Evolutionary conservation across 768 basidiomycete species (phyloP).

Genomic region (Serendipita sp.): DNA sequence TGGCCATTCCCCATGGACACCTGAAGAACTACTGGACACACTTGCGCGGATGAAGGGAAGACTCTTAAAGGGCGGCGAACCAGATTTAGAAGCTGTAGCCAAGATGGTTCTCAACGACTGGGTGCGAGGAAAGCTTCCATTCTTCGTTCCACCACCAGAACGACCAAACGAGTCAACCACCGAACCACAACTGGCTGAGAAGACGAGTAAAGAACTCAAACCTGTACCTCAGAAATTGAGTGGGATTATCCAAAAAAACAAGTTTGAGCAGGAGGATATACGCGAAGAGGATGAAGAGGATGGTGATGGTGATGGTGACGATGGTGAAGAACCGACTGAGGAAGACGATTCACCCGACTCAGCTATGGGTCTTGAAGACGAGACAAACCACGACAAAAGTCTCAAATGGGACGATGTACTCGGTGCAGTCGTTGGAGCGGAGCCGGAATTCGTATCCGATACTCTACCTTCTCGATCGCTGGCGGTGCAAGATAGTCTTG

Average conservation of each 20-base stretch:
- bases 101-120: conserved; percentile 94
- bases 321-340: conserved; percentile 20
- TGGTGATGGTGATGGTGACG: conserved; percentile 25
- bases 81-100: conserved; percentile 79
- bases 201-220: conserved; percentile 21
- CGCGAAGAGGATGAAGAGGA: conserved; percentile 36
- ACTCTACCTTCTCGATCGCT: conserved; percentile 18
- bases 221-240: conserved; percentile 69
- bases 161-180: conserved; percentile 50
- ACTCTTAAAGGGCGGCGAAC: conserved; percentile 85
- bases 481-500: conserved; percentile 13
- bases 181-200: conserved; percentile 20
- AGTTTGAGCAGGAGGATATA: conserved; percentile 75
- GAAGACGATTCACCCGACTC: neutral
- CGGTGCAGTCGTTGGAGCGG: conserved; percentile 30
- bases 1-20: conserved; percentile 33
- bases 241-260: conserved; percentile 77
- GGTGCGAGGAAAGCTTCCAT: conserved; percentile 95
- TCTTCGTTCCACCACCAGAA: conserved; percentile 86
- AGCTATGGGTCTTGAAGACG: conserved; percentile 11
- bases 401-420: conserved; percentile 83
- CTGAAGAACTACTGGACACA: conserved; percentile 66
- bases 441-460: conserved; percentile 10
- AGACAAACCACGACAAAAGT: conserved; percentile 14
- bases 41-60: conserved; percentile 86